Conservation (phyloP, 768 basidiomycete genomes). For the Boletus eberwhitei region DNA sequence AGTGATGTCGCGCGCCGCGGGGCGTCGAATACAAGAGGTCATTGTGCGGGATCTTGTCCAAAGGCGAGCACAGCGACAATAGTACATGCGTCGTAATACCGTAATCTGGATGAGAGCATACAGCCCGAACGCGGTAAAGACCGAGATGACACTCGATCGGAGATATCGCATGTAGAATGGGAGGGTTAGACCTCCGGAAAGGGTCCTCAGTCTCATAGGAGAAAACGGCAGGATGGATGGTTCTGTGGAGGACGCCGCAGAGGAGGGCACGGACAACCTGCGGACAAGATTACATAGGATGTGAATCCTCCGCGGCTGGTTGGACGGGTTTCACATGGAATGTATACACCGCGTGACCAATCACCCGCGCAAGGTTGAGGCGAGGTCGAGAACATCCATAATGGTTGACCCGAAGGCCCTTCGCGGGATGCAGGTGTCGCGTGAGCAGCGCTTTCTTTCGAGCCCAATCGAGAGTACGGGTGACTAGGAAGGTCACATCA, state of each 20-base stretch:
- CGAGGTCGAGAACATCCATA: constrained; percentile 47
- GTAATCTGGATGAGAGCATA: too few relatives aligned
- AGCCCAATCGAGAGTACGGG: constrained; percentile 18
- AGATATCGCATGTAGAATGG: constrained; percentile 4
- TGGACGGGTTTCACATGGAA: constrained; percentile 38
- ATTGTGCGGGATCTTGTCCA: constrained; percentile 26
- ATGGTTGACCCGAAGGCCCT: background rate
- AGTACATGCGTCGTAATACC: constrained; percentile 19
- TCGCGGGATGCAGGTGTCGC: background rate
- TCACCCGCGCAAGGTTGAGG: constrained; percentile 55
- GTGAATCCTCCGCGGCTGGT: constrained; percentile 25
- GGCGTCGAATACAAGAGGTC: constrained; percentile 32
- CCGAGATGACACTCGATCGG: constrained; percentile 43
- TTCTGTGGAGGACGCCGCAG: constrained; percentile 44
- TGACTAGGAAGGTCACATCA: constrained; percentile 6
- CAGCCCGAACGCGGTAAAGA: background rate
- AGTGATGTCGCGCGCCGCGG: constrained; percentile 38
- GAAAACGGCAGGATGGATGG: constrained; percentile 10
- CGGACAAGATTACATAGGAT: constrained; percentile 28
- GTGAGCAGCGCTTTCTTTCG: constrained; percentile 3
- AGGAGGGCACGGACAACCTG: constrained; percentile 34
- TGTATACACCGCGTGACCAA: constrained; percentile 39
- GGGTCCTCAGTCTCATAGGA: constrained; percentile 9
- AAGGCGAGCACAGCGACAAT: constrained; percentile 25
- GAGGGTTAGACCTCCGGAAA: constrained; percentile 27